Evolutionary conservation across 768 basidiomycete species (phyloP).

Genomic region (Epithele typhae): DNA sequence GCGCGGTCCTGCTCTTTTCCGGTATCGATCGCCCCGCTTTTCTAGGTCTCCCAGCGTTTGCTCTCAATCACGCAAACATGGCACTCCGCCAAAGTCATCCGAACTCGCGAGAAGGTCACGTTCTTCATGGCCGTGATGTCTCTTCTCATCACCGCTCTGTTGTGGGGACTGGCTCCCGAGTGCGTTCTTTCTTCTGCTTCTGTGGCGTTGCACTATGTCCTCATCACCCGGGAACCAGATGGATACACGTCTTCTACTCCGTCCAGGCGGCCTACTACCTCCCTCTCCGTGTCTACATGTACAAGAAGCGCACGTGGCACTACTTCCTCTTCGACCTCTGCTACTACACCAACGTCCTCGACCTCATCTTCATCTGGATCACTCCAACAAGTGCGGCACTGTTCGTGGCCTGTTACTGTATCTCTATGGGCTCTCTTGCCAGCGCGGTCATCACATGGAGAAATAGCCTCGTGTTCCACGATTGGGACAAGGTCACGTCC

Average conservation of each 20-base stretch:
- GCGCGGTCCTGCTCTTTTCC: background rate
- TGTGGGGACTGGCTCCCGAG: conserved; percentile 88
- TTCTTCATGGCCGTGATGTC: conserved; percentile 96
- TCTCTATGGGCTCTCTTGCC: conserved; percentile 87
- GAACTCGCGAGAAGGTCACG: conserved; percentile 78
- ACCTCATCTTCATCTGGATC: conserved; percentile 89
- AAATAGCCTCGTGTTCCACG: conserved; percentile 97
- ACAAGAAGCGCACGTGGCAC: conserved; percentile 92
- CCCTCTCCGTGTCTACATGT: conserved; percentile 76
- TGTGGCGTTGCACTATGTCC: background rate
- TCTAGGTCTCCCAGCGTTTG: conserved; percentile 78
- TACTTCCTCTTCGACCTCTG: conserved; percentile 93
- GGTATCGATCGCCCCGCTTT: background rate
- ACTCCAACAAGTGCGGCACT: conserved; percentile 72
- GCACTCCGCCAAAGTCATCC: conserved; percentile 88
- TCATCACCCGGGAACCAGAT: too few relatives aligned
- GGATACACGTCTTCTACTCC: conserved; percentile 87
- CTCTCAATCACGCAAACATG: conserved; percentile 75
- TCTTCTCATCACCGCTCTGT: conserved; percentile 74
- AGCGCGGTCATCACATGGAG: conserved; percentile 98
- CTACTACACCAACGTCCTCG: conserved; percentile 90
- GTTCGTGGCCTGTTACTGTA: conserved; percentile 89
- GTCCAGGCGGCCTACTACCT: conserved; percentile 72
- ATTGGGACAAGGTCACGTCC: conserved; percentile 92
- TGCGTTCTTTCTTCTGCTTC: conserved; percentile 36